A percentile compares a stretch with the other conserved stretches of the same genome.
Evolutionary conservation across 208 protist species (phyloP).

Genomic region (Trypanosoma boissoni): DNA sequence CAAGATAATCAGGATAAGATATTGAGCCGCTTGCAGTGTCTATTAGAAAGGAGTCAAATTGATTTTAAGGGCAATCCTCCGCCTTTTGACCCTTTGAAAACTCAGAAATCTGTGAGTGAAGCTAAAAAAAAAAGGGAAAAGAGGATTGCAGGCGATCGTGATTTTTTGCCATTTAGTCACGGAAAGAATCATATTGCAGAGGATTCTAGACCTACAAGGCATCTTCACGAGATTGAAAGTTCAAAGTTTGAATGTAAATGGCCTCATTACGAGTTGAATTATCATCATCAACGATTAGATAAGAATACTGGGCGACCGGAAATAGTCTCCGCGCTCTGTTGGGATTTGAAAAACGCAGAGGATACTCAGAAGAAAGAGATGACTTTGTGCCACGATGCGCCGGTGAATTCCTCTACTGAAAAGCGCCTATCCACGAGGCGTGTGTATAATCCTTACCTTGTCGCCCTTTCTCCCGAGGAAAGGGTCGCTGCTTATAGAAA

Average conservation of each 20-base stretch:
- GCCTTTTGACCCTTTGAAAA: constrained; percentile 65
- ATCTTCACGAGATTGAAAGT: constrained; percentile 38
- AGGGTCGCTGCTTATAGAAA: constrained; percentile 35
- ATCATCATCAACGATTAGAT: constrained; percentile 49
- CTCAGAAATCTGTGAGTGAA: constrained; percentile 52
- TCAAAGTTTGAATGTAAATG: constrained; percentile 24
- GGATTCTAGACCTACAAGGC: constrained; percentile 44
- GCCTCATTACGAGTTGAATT: constrained; percentile 5
- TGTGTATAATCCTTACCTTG: constrained; percentile 13
- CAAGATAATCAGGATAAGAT: constrained; percentile 48
- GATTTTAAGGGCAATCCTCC: constrained; percentile 84
- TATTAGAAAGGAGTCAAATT: constrained; percentile 57
- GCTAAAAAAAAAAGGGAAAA: constrained; percentile 25
- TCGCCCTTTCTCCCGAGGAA: constrained; percentile 34
- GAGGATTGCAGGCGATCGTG: constrained; percentile 33
- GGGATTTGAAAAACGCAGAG: constrained; percentile 34
- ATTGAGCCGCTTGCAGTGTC: constrained; percentile 72
- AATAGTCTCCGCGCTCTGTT: constrained; percentile 65
- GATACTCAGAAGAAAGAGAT: neutral
- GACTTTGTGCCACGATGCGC: neutral
- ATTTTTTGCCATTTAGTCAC: constrained; percentile 76
- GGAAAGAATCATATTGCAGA: constrained; percentile 36
- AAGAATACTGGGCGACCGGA: constrained; percentile 56
- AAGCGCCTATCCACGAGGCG: neutral
- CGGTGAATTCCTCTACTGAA: neutral